Evolutionary conservation across 108 stramenopile species (phyloP).

Genomic region (Cylindrotheca closterium): DNA sequence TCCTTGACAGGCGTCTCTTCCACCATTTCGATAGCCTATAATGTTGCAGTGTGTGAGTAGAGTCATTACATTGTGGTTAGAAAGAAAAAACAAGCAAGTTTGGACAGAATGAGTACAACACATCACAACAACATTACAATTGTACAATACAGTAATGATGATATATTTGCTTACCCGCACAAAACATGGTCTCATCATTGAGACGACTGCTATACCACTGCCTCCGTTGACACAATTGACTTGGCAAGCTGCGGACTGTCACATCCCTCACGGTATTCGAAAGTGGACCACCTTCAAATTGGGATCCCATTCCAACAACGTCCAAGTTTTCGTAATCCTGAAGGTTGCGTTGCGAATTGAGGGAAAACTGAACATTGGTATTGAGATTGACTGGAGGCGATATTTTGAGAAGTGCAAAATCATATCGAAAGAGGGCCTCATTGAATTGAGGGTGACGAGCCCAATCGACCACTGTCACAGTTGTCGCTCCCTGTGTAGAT

Average conservation of each 20-base stretch:
- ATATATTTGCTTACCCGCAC: constrained; percentile 3
- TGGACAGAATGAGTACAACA: no score
- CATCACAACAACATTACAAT: no score
- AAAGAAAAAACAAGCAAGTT: no score
- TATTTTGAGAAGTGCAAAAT: constrained; percentile 7
- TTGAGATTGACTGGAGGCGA: background rate
- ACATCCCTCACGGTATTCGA: no score
- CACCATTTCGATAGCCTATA: no score
- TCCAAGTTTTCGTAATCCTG: constrained; percentile 32
- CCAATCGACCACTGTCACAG: constrained; percentile 4
- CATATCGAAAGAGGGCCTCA: constrained; percentile 9
- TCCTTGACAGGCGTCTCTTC: background rate
- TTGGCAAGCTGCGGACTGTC: no score
- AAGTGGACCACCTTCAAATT: no score
- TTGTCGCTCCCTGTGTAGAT: background rate
- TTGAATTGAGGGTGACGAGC: constrained; percentile 38
- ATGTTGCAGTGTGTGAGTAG: no score
- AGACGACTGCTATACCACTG: no score
- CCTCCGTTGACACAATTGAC: no score
- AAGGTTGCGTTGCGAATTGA: constrained; percentile 11
- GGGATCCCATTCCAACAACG: constrained; percentile 52
- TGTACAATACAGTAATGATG: no score
- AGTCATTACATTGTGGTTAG: no score
- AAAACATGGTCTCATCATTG: constrained; percentile 7
- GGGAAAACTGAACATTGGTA: background rate